Evolutionary conservation across 345 rosid species (phyloP), one percentile per base, ranked within the genome.

Genomic region (Moricandia moricandioides): DNA sequence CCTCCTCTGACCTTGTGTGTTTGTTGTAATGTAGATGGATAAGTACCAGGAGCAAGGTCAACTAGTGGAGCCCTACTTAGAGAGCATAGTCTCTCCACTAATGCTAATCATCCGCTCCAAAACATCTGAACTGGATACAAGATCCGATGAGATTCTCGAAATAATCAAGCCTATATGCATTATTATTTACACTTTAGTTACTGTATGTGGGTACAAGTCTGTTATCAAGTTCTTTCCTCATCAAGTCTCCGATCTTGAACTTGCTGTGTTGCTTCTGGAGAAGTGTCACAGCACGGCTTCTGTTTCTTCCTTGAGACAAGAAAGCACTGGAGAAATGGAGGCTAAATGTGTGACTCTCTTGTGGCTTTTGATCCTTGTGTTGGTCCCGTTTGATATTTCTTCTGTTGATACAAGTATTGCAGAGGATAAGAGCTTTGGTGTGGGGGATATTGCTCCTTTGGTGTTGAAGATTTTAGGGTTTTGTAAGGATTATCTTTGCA

Each of bases 301-400:
- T 0, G 86, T 45, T 56, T 75, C 92, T 35, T 86, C 92, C 0
- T 71, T 89, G 80, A 85, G 99, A 70, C 94, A 87, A 21, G 99
- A 95, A 69, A 95, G 99, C 74, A 90, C 93, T 1, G 99, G 99
- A 47, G 97, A 92, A 79, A 95, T 95, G 99, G 99, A 92, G 85
- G 87, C 97, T 0, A 86, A 90, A 76, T 92, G 97, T 62, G 90
- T 95, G 64, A 83, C 90, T 26, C 90, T 95, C 40, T 66, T 92
- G 82, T 95, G 99, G 99, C 97, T 95, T 69, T 92, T 92, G 0
- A 89, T 95, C 45, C 97, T 95, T 1, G 96, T 95, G 13, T 58
- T 95, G 82, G 87, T 95, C 43, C 99, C 99, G 1, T 92, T 95
- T 75, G 97, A 95, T 82, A 95, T 95, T 8, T 90, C 97, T 3